These are phyloP conservation scores for Cytauxzoon felis DNA, from an alignment of 169 alveolate genomes.

Conservation along the genomic window DNA sequence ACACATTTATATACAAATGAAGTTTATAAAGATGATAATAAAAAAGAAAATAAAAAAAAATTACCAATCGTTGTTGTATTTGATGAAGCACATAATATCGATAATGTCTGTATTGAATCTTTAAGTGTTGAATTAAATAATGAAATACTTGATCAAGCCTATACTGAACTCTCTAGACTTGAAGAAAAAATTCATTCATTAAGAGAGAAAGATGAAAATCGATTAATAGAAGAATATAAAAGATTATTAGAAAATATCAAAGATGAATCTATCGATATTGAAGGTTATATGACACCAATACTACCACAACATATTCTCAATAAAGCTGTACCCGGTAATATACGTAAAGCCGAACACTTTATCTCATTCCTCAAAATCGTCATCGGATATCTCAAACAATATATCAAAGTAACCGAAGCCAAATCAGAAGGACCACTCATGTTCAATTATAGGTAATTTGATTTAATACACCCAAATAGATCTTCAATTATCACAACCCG, in stretches of 20 bases:
- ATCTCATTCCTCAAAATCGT: constrained; percentile 82
- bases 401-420: constrained; percentile 79
- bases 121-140: constrained; percentile 87
- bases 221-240: constrained; percentile 39
- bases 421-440: constrained; percentile 91
- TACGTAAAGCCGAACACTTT: constrained; percentile 91
- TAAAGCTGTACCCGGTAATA: constrained; percentile 87
- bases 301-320: constrained; percentile 71
- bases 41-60: constrained; percentile 53
- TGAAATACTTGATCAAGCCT: constrained; percentile 81
- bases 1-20: constrained; percentile 45
- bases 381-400: constrained; percentile 85
- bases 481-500: constrained; percentile 64
- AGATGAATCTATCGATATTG: constrained; percentile 32
- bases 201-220: constrained; percentile 34
- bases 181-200: constrained; percentile 68
- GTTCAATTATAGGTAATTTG: constrained; percentile 78
- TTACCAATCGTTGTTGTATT: constrained; percentile 90
- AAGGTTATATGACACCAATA: constrained; percentile 76
- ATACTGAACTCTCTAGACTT: constrained; percentile 73
- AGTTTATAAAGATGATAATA: constrained; percentile 19
- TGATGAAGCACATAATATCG: constrained; percentile 98
- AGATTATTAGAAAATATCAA: constrained; percentile 23
- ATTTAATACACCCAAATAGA: constrained; percentile 73
- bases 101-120: constrained; percentile 96